Evolutionary conservation across 306 rosid genomes (phyloP).

Genomic region (Malus sieversii): DNA sequence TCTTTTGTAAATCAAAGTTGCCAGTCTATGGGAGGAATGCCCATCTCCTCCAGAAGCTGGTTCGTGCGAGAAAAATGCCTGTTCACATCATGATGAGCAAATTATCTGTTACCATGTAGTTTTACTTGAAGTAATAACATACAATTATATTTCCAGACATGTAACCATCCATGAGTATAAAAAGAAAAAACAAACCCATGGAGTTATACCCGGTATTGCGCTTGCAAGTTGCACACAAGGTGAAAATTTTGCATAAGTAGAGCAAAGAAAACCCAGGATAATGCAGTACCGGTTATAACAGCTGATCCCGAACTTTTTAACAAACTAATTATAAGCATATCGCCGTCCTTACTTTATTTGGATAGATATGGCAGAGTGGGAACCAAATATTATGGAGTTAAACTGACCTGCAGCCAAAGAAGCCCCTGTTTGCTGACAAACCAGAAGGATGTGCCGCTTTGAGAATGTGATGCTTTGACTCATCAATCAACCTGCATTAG

Average conservation of each 20-base stretch:
- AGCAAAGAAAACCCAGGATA: background rate
- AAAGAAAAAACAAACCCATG: background rate
- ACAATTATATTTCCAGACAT: background rate
- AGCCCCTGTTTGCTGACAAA: slow-evolving; percentile 87
- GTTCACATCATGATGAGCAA: slow-evolving; percentile 18
- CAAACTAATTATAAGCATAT: background rate
- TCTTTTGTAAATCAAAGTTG: slow-evolving; percentile 40
- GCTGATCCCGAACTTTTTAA: background rate
- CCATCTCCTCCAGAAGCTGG: slow-evolving; percentile 63
- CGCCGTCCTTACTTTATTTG: background rate
- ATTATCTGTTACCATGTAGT: background rate
- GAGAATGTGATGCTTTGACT: slow-evolving; percentile 75
- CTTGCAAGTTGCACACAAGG: background rate
- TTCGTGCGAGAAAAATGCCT: slow-evolving; percentile 94
- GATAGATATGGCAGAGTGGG: background rate
- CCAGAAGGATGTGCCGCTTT: slow-evolving; percentile 97
- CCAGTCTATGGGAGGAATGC: slow-evolving; percentile 67
- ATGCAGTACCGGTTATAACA: background rate
- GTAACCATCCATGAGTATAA: background rate
- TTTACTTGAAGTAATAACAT: background rate
- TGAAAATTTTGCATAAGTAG: background rate
- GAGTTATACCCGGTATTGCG: background rate
- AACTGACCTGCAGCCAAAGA: slow-evolving; percentile 90
- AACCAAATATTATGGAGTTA: background rate
- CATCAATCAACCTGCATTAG: slow-evolving; percentile 61